Conservation (phyloP, 768 basidiomycete species). For the Amanita subjunquillea region DNA sequence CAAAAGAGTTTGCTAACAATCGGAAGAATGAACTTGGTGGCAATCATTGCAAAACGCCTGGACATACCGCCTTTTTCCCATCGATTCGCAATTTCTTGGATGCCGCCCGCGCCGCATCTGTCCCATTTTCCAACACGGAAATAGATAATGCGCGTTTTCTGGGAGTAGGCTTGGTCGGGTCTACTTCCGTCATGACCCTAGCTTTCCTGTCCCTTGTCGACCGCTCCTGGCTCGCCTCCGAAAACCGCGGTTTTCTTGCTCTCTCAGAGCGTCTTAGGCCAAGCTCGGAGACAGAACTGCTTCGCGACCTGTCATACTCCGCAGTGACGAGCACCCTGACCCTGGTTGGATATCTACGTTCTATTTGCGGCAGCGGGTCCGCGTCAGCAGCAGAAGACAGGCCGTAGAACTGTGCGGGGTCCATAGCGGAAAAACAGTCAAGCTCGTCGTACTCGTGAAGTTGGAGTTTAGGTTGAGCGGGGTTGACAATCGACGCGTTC, state of each 20-base stretch:
- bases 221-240: neutral
- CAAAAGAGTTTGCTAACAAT: constrained; percentile 27
- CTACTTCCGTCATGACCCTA: neutral
- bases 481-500: neutral
- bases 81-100: constrained; percentile 17
- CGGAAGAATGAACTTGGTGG: neutral
- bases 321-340: neutral
- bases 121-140: constrained; percentile 1
- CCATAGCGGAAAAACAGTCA: constrained; percentile 1
- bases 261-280: neutral
- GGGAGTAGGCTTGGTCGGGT: neutral
- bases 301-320: neutral
- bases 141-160: constrained; percentile 6
- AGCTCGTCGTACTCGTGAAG: constrained; percentile 2
- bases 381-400: neutral
- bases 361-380: neutral
- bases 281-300: neutral
- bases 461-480: neutral
- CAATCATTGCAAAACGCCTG: neutral
- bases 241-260: neutral
- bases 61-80: constrained; percentile 31
- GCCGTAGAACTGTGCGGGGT: neutral
- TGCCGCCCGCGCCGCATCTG: neutral
- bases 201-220: constrained; percentile 1
- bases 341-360: neutral